Evolutionary conservation across 1,139 yeast species (phyloP).

Genomic region (Wickerhamiella pararugosa): DNA sequence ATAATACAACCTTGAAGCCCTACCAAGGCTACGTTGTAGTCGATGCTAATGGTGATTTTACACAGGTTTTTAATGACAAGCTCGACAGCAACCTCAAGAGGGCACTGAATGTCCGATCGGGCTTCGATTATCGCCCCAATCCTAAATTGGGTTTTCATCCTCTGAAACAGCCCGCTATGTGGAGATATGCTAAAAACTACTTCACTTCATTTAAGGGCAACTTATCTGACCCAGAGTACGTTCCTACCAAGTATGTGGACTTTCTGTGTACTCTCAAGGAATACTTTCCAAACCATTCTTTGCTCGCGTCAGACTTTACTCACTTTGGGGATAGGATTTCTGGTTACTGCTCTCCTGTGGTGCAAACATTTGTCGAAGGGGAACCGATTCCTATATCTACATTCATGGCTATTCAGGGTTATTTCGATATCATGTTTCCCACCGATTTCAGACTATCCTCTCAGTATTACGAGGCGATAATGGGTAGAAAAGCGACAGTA

Average conservation of each 20-base stretch:
- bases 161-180: conserved; percentile 22
- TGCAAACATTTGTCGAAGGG: conserved; percentile 59
- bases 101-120: conserved; percentile 38
- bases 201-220: conserved; percentile 50
- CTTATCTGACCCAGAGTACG: conserved; percentile 59
- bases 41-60: conserved; percentile 62
- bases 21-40: conserved; percentile 66
- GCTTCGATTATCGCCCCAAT: conserved; percentile 22
- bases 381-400: conserved; percentile 56
- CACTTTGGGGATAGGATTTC: conserved; percentile 42
- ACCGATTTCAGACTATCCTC: conserved; percentile 56
- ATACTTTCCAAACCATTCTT: conserved; percentile 60
- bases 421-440: conserved; percentile 75
- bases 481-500: conserved; percentile 44
- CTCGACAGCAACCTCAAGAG: conserved; percentile 46
- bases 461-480: conserved; percentile 47
- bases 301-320: conserved; percentile 62
- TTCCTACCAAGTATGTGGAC: conserved; percentile 62
- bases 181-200: conserved; percentile 26
- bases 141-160: conserved; percentile 25
- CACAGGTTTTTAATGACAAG: conserved; percentile 57
- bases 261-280: conserved; percentile 49
- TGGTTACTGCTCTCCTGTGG: conserved; percentile 70
- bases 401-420: conserved; percentile 73
- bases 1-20: conserved; percentile 50